Base-by-base conservation (phyloP, 345 rosid species). In the Arabidopsis thaliana region DNA sequence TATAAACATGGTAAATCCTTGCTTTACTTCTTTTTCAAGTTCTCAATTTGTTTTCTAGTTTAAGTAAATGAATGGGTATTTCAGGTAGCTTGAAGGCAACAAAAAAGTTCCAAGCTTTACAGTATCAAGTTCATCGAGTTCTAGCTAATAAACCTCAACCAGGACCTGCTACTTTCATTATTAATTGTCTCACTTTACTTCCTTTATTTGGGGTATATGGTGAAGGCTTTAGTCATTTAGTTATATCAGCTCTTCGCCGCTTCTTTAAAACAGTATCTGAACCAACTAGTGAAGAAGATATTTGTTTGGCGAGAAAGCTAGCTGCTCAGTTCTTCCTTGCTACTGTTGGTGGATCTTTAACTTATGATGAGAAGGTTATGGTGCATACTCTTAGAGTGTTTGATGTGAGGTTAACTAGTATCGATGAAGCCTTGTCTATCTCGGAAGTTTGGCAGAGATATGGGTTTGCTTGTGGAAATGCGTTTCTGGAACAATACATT, bases 141-240 rank as follows among this genome's bases (percentile, higher is more conserved):
- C 84, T 95, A 0, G 16, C 36, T 24, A 92, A 89, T 81, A 84
- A 87, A 51, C 97, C 98, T 11, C 79, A 72, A 53, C 94, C 97
- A 65, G 99, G 91, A 8, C 86, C 97, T 0, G 82, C 90, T 53
- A 86, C 89, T 64, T 92, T 88, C 74, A 70, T 88, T 63, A 65
- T 82, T 69, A 81, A 75, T 28, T 92, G 99, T 76, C 88, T 95
- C 34, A 80, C 75, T 72, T 67, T 82, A n/a, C 88, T 95, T 46
- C 99, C 97, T 37, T 49, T 89, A 36, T 90, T 92, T 80, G 97
- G 87, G 20, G 20, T 71, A 0, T 63, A 92, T 58, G 73, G 79
- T 22, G 98, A 95, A 70, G 99, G 99, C 5, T 92, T 95, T 79
- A 87, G 97, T 82, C 99, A 95, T 81, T 81, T 95, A 88, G 77